phyloP scores from a whole-genome alignment of 2,329 filamentous ascomycete species.

The Aspergillus tubingensis region DNA sequence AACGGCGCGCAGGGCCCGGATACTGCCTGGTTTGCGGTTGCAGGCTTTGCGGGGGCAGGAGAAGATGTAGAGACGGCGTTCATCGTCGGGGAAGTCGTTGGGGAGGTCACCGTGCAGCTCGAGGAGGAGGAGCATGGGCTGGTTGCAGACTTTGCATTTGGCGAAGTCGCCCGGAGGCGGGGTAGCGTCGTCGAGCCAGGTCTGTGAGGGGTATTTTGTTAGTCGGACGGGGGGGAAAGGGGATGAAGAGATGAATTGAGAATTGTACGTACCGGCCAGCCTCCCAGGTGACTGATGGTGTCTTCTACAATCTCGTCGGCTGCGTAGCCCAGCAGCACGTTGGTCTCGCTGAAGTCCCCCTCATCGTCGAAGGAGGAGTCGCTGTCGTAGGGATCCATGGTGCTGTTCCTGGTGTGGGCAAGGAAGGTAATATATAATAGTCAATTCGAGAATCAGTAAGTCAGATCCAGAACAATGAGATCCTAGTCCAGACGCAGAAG shows the following conservation, averaged over 20 bases:
- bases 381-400: slow-evolving; percentile 80
- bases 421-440: neutral
- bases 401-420: slow-evolving; percentile 5
- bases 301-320: slow-evolving; percentile 78
- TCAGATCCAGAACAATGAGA: neutral
- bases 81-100: slow-evolving; percentile 80
- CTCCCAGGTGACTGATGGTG: slow-evolving; percentile 83
- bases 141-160: slow-evolving; percentile 84
- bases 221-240: slow-evolving; percentile 9
- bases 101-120: slow-evolving; percentile 91
- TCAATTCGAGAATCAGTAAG: no score
- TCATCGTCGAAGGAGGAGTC: slow-evolving; percentile 74
- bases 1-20: slow-evolving; percentile 72
- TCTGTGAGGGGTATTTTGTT: slow-evolving; percentile 52
- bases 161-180: slow-evolving; percentile 75
- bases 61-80: slow-evolving; percentile 85
- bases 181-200: slow-evolving; percentile 75
- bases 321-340: slow-evolving; percentile 86
- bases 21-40: slow-evolving; percentile 76
- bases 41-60: slow-evolving; percentile 77
- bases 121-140: slow-evolving; percentile 78
- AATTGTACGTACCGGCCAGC: slow-evolving; percentile 68
- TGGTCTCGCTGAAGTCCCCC: slow-evolving; percentile 62
- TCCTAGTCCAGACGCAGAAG: neutral
- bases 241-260: neutral